phyloP scores from a whole-genome alignment of 306 rosid species.

The Quercus ilex region DNA sequence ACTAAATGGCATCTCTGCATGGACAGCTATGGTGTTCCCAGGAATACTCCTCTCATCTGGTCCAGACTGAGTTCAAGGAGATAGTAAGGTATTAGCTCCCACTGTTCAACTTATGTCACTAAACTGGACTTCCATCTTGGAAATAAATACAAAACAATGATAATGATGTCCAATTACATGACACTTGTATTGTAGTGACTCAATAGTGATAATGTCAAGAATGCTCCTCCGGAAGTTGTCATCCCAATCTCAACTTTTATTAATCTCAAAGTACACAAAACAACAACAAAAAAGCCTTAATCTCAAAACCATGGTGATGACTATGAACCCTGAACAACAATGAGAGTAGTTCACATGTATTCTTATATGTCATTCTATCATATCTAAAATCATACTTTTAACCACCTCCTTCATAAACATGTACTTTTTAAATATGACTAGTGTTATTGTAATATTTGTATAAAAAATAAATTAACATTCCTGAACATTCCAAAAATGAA shows the following conservation, averaged over 20 bases:
- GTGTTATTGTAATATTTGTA: background rate
- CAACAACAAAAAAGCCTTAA: too few species aligned
- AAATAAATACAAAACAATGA: background rate
- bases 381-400: too few species aligned
- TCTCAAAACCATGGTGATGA: too few species aligned
- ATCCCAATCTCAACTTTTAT: background rate
- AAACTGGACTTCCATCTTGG: background rate
- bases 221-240: too few species aligned
- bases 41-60: constrained; percentile 96
- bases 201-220: background rate
- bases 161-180: background rate
- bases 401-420: too few species aligned
- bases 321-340: too few species aligned
- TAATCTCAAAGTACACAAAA: background rate
- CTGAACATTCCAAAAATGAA: background rate
- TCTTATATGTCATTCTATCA: too few species aligned
- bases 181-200: background rate
- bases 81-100: constrained; percentile 5
- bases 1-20: constrained; percentile 92
- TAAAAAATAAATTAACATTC: background rate
- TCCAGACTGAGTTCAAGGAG: constrained; percentile 59
- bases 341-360: too few species aligned
- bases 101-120: background rate
- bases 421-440: too few species aligned
- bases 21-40: constrained; percentile 89